Evolutionary conservation across 2,329 filamentous ascomycete species (phyloP).

Genomic region (Truncatella angustata): DNA sequence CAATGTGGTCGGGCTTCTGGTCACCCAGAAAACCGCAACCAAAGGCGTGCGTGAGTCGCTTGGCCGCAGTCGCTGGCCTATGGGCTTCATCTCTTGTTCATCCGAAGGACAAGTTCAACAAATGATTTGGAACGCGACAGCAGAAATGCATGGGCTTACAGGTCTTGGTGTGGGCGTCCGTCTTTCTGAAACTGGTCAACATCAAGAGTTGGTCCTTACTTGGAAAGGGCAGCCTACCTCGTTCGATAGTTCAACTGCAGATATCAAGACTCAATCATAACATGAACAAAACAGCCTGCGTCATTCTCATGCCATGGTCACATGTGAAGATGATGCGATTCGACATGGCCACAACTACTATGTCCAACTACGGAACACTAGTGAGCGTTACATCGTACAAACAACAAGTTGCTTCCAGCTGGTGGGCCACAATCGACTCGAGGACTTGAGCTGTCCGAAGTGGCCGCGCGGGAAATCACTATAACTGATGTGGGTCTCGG

Average conservation of each 20-base stretch:
- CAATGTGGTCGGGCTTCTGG: slow-evolving; percentile 68
- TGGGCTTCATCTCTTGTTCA: slow-evolving; percentile 68
- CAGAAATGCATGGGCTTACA: slow-evolving; percentile 60
- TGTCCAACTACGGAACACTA: no score
- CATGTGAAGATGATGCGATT: no score
- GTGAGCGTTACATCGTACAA: no score
- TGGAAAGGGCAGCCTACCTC: slow-evolving; percentile 42
- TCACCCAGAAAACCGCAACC: slow-evolving; percentile 68
- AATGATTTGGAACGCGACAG: slow-evolving; percentile 70
- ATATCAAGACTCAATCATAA: no score
- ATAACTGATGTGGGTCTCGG: slow-evolving; percentile 1
- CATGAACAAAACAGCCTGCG: no score
- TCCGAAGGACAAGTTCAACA: slow-evolving; percentile 59
- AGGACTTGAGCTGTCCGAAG: no score
- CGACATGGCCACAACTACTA: no score
- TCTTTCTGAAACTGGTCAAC: slow-evolving; percentile 30
- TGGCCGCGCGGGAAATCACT: background rate
- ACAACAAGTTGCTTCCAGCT: no score
- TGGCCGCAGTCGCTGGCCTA: slow-evolving; percentile 62
- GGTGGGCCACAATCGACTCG: no score
- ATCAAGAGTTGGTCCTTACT: slow-evolving; percentile 46
- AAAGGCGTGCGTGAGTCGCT: slow-evolving; percentile 76
- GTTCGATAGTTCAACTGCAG: background rate
- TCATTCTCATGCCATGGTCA: no score
- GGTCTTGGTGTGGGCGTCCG: slow-evolving; percentile 53